Evolutionary conservation across 805 yeast species (phyloP), one percentile per base, ranked within the genome.

Genomic region (Kuraishia capsulata): DNA sequence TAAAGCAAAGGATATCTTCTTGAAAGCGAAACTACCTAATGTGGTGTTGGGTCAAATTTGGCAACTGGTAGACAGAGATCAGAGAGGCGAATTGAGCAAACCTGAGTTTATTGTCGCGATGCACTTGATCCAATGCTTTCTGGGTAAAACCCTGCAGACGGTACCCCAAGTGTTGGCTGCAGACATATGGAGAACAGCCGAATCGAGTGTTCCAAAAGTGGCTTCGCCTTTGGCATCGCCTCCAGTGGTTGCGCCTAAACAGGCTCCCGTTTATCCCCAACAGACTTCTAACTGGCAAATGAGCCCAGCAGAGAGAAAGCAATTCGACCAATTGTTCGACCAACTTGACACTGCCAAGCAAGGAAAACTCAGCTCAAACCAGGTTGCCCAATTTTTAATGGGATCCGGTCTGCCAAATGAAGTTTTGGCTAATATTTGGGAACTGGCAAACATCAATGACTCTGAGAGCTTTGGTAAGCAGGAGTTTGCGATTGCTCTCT

Each of bases 401-500:
- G 82, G 92, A 8, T 90, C 97, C 3, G 83, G 85, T 44, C 72
- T 92, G 42, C 72, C 79, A 37, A 96, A 89, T 51, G 89, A 85
- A 37, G 78, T 76, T 17, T 70, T 92, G 44, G 98, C 97, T 2
- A 64, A 76, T 19, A 78, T 90, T 32, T 92, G 99, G 99, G 98
- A 92, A 60, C 68, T 92, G 48, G 77, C 97, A 8, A 97, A 92
- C 56, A 71, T 87, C 44, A 82, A 85, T 47, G 87, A 87, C 57
- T 76, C 84, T 33, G 97, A 96, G 20, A 71, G 71, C 31, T 87
- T 92, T 53, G 71, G 85, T 36, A 76, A 73, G 50, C 68, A 76
- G 46, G 98, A 92, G 57, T 92, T 92, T 57, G 79, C 94, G 3
- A 81, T 92, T 53, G 97, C 97, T 14, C 81, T 92, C 86, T 90